Evolutionary conservation across 2,329 filamentous ascomycete species (phyloP), one percentile per base, ranked within the genome.

Genomic region (Westerdykella sp.): DNA sequence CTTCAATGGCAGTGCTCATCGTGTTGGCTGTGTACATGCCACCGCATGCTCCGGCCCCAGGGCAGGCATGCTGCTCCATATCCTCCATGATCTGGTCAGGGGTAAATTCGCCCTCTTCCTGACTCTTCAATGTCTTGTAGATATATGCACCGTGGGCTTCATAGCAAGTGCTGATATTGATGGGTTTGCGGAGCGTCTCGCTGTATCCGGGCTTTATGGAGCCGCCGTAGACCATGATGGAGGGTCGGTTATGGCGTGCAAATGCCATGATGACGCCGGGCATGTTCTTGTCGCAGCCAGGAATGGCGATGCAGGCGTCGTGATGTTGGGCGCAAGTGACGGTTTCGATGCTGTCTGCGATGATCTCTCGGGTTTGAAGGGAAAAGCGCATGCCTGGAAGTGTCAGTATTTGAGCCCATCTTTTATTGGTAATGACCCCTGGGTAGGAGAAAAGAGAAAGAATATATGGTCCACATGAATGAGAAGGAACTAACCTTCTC

Each of bases 261-360:
- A 93, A 89, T 0, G 86, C 89, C 83, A 95, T 95, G 50, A 93
- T 75, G 13, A 87, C 84, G 50, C 90, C 90, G 0, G 90, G 90
- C 91, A 96, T 96, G 67, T 96, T 96, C 78, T 96, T 96, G 72
- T 96, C 90, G 66, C 90, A 96, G 10, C 90, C 90, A 0, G 91
- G 89, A 55, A 96, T 91, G 23, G 87, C 83, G 64, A 96, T 90
- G 66, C 90, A 94, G 45, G 89, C 91, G 64, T 96, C 91, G 67
- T 96, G 88, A 55, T 85, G 85, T 65, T 96, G 90, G 5, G 87
- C 91, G 64, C 85, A 91, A 1, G 89, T 96, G 32, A 95, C 86
- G 1, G 87, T 90, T 71, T 97, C 91, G 59, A 96, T 89, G 54
- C 84, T 90, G 69, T 97, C 90, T 50, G 90, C 90, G 53, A 97